A percentile compares a stretch with the other conserved stretches of the same genome.
Conservation (phyloP, 108 stramenopile genomes). For the Skeletonema tropicum region DNA sequence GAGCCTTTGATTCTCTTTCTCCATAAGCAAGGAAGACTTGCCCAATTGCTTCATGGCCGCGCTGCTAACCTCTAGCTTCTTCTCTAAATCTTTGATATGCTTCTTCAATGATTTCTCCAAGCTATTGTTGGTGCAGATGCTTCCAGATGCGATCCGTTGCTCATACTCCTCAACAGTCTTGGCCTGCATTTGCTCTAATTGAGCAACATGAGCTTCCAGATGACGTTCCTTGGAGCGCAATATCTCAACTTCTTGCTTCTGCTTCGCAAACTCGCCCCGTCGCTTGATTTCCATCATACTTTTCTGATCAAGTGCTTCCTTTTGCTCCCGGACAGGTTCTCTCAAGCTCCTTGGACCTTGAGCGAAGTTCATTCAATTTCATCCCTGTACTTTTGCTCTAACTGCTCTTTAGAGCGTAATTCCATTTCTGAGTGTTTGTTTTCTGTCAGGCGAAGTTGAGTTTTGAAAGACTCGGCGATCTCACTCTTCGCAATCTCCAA, state of each 20-base stretch:
- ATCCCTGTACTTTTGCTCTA: constrained; percentile 28
- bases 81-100: constrained; percentile 42
- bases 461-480: constrained; percentile 48
- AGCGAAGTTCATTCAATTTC: constrained; percentile 33
- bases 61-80: constrained; percentile 43
- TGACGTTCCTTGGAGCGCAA: constrained; percentile 45
- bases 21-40: constrained; percentile 46
- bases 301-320: constrained; percentile 35
- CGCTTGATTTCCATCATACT: constrained; percentile 44
- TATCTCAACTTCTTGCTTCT: constrained; percentile 48
- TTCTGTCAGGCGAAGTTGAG: constrained; percentile 37
- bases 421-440: constrained; percentile 32
- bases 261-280: constrained; percentile 47
- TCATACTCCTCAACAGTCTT: constrained; percentile 46
- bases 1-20: constrained; percentile 44
- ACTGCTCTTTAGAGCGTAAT: constrained; percentile 18
- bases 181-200: constrained; percentile 45
- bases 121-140: constrained; percentile 22
- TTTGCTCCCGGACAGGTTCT: constrained; percentile 19
- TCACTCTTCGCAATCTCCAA: constrained; percentile 35
- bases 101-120: constrained; percentile 23
- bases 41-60: constrained; percentile 51
- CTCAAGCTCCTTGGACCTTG: constrained; percentile 30
- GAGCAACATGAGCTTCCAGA: constrained; percentile 45
- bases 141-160: constrained; percentile 31